Conservation (phyloP, 2,329 filamentous ascomycete species). For the Trichoderma harzianum region DNA sequence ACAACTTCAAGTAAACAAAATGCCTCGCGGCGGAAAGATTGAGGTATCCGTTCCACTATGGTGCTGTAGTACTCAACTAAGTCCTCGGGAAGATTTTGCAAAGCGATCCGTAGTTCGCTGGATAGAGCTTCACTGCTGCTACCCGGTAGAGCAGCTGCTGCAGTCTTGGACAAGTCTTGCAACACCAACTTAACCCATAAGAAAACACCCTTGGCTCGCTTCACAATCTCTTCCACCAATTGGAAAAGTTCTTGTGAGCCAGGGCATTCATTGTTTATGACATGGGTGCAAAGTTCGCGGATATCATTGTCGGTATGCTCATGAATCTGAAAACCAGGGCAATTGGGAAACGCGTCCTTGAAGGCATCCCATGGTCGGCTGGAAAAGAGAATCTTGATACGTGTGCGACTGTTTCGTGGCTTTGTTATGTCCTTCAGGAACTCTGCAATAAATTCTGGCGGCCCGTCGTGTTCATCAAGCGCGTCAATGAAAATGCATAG, state of each 20-base stretch:
- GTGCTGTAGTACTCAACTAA: not conserved
- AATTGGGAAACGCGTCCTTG: not conserved
- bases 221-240: not conserved
- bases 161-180: not conserved
- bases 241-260: not conserved
- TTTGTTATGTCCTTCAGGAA: not conserved
- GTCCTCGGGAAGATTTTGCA: not conserved
- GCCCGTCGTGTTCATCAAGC: slow-evolving; percentile 3
- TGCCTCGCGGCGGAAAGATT: not conserved
- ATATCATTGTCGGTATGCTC: not conserved
- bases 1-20: slow-evolving; percentile 10
- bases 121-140: not conserved
- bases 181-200: slow-evolving; percentile 9
- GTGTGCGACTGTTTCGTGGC: not conserved
- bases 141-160: not conserved
- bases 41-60: not conserved
- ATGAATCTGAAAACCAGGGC: not conserved
- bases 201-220: not conserved
- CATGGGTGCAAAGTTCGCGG: not conserved
- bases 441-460: not conserved
- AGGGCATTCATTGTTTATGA: not conserved
- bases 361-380: slow-evolving; percentile 2
- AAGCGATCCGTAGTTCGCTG: not conserved
- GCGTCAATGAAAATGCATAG: slow-evolving; percentile 4
- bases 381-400: not conserved